Conservation (phyloP, 2,329 filamentous ascomycete genomes). For the Colletotrichum eremochloae region DNA sequence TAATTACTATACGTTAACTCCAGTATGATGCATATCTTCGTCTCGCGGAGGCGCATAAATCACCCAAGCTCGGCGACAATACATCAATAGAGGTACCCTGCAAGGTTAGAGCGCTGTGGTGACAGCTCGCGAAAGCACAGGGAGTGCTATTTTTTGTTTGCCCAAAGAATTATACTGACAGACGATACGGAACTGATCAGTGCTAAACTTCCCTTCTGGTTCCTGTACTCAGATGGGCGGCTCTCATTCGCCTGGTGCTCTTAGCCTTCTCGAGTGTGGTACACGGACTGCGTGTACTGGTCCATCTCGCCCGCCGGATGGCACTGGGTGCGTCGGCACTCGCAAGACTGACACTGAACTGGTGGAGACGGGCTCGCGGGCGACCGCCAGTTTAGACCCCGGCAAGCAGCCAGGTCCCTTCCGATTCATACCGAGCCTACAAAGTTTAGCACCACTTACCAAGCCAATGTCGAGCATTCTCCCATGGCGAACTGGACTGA, state of each 20-base stretch:
- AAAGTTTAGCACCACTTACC: conserved; percentile 23
- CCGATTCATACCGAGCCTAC: conserved; percentile 35
- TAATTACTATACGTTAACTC: conserved; percentile 26
- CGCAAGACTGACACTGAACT: conserved; percentile 3
- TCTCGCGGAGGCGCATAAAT: conserved; percentile 11
- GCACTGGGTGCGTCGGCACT: conserved; percentile 15
- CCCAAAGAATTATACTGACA: conserved; percentile 22
- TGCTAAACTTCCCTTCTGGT: conserved; percentile 11
- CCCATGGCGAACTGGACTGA: conserved; percentile 1
- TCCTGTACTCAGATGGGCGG: neutral
- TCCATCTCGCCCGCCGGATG: conserved; percentile 33
- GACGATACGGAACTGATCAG: conserved; percentile 11
- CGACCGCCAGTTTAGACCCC: conserved; percentile 38
- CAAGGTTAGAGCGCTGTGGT: neutral
- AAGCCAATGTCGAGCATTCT: conserved; percentile 24
- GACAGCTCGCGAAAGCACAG: conserved; percentile 1
- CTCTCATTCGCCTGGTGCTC: conserved; percentile 20
- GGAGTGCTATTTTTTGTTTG: conserved; percentile 15
- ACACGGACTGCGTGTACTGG: conserved; percentile 29
- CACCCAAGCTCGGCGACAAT: neutral
- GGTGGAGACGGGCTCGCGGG: conserved; percentile 16
- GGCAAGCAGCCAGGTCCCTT: conserved; percentile 31
- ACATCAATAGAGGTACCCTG: neutral
- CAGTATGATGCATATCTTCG: conserved; percentile 32
- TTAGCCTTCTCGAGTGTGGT: conserved; percentile 25